Base-by-base conservation (phyloP, 495 filamentous ascomycete genomes). In the Daldinia childiae region DNA sequence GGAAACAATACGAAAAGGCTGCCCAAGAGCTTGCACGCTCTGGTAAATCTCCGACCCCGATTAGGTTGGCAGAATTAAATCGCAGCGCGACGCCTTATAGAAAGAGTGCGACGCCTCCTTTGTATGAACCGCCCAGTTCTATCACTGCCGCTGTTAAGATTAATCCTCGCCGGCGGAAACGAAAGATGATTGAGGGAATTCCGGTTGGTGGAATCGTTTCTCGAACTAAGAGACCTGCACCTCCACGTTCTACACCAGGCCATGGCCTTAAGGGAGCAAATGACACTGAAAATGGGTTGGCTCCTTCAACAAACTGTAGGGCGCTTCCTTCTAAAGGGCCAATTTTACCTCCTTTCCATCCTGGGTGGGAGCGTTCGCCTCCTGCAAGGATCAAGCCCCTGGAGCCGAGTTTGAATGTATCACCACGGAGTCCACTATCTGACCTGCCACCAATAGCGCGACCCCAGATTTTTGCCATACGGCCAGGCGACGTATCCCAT, bases 61-160 rank as follows among this genome's bases (percentile, higher is more conserved):
- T 43, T 21, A 38, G 63, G 15, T 34, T 69, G 15, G 69, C 63
- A 9, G 66, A 67, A 29, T 17, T 64, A 8, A 74, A 69, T 11
- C 38, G 57, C 34, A 4, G 38, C 8, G 30, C 68, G 19, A 65
- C 57, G 38, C 39, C 61, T 14, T 62, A 41, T 14, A 54, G 27
- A 24, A 48, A 48, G 17, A 48, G 43, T 21, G 19, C 17, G 19
- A 48, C 43, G 43, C 43, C 43, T 48, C 43, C 19, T 48, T 6
- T 60, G 15, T 66, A 68, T 48, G 17, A 17, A 1, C 39, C 59
- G 27, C 60, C 36, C 9, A 71, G 65, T 62, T 83, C 82, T 14
- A 82, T 81, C 29, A 76, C 77, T 4, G 74, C 76, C 5, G 74
- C 77, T 19, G 80, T 82, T 51, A 84, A 84, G 59, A 71, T 72